phyloP scores from a whole-genome alignment of 441 rosid genomes.

The Raphanus hybrid region DNA sequence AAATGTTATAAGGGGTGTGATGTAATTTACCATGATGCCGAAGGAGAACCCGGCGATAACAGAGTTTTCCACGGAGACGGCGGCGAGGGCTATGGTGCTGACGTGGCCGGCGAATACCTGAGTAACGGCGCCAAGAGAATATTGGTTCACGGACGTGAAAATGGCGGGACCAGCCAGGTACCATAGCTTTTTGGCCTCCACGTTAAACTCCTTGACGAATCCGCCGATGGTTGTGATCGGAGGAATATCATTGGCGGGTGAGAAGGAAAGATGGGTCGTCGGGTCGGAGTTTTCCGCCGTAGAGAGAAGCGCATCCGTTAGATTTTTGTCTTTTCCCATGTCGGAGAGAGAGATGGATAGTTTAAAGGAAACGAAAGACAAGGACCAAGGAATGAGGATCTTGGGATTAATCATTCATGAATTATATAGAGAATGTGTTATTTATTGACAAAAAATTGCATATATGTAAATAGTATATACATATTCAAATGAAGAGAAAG shows the following conservation, averaged over 20 bases:
- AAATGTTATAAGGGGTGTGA: neutral
- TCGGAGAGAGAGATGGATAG: constrained; percentile 27
- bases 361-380: constrained; percentile 7
- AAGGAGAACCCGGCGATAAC: constrained; percentile 63
- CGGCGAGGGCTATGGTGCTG: constrained; percentile 56
- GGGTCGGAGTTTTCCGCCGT: constrained; percentile 16
- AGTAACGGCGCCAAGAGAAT: constrained; percentile 62
- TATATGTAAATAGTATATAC: neutral
- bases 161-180: constrained; percentile 59
- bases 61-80: constrained; percentile 60
- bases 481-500: neutral
- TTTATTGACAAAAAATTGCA: neutral
- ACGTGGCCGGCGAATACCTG: constrained; percentile 59
- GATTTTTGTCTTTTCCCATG: constrained; percentile 46
- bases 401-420: constrained; percentile 17
- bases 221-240: constrained; percentile 49
- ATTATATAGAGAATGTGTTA: constrained; percentile 11
- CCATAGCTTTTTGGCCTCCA: constrained; percentile 55
- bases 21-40: constrained; percentile 48
- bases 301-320: constrained; percentile 51
- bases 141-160: constrained; percentile 50
- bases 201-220: constrained; percentile 46
- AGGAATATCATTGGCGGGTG: constrained; percentile 46
- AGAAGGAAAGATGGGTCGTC: constrained; percentile 14
- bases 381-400: constrained; percentile 26